phyloP scores from a whole-genome alignment of 2,329 filamentous ascomycete species.

The Pseudocercospora crystallina region DNA sequence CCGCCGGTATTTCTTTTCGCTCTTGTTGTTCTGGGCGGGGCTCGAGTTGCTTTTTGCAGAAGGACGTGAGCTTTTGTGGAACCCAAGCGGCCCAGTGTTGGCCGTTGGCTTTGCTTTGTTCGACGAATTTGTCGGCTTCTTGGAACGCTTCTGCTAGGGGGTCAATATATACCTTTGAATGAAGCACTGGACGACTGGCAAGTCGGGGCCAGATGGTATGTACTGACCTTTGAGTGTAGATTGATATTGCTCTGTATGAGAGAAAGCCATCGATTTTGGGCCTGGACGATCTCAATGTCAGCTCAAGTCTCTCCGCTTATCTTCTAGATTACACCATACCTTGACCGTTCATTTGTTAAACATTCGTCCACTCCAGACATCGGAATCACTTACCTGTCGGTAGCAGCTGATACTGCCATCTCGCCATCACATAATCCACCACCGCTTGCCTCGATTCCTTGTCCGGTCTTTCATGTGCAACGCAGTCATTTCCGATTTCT shows the following conservation, averaged over 20 bases:
- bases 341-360: too few species aligned
- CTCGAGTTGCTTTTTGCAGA: neutral
- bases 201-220: too few species aligned
- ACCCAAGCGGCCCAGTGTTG: slow-evolving; percentile 1
- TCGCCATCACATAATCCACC: slow-evolving; percentile 1
- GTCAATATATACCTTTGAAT: neutral
- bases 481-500: slow-evolving; percentile 1
- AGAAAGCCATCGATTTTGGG: too few species aligned
- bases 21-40: neutral
- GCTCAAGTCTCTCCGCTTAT: too few species aligned
- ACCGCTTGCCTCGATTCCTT: slow-evolving; percentile 1
- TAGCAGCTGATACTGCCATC: neutral
- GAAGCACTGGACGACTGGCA: neutral
- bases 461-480: neutral
- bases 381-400: too few species aligned
- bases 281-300: too few species aligned
- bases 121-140: neutral
- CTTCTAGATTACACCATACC: too few species aligned
- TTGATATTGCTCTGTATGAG: too few species aligned
- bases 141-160: neutral
- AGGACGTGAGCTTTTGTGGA: neutral
- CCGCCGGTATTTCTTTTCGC: neutral
- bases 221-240: neutral
- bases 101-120: neutral
- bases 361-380: too few species aligned